Evolutionary conservation across 1,284 basidiomycete genomes (phyloP).

Genomic region (Leccinum cinnamomeum): DNA sequence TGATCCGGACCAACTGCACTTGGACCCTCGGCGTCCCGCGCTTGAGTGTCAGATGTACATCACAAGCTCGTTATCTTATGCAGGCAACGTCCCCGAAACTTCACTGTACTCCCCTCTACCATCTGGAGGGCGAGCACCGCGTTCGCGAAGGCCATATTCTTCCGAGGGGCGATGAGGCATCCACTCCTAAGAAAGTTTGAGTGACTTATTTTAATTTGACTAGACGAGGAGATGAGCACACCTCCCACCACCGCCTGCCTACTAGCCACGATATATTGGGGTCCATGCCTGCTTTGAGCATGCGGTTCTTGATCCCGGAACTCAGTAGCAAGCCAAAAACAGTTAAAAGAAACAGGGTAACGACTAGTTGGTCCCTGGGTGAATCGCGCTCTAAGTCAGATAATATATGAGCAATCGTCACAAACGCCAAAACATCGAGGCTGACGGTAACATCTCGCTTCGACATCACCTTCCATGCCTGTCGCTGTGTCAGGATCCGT

Average conservation of each 20-base stretch:
- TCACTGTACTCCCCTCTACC: conserved; percentile 43
- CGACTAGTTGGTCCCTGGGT: conserved; percentile 87
- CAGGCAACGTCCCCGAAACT: conserved; percentile 34
- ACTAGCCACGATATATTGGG: conserved; percentile 58
- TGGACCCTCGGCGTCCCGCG: background rate
- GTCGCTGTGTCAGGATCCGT: conserved; percentile 90
- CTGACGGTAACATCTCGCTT: conserved; percentile 94
- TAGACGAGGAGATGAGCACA: conserved; percentile 37
- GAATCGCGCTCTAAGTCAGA: conserved; percentile 71
- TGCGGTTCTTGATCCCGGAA: conserved; percentile 79
- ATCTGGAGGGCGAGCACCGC: conserved; percentile 33
- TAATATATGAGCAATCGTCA: conserved; percentile 24
- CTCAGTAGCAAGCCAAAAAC: conserved; percentile 82
- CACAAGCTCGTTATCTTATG: conserved; percentile 23
- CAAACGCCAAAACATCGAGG: conserved; percentile 36
- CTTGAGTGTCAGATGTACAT: background rate
- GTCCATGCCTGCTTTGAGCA: conserved; percentile 73
- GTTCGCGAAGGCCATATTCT: conserved; percentile 49
- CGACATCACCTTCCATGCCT: conserved; percentile 95
- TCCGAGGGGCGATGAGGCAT: conserved; percentile 54
- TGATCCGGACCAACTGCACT: background rate
- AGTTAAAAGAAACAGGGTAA: conserved; percentile 84
- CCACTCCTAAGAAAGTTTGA: conserved; percentile 49
- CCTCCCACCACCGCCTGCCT: conserved; percentile 78
- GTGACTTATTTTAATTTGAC: conserved; percentile 25